Percentiles rank a stretch among this genome's conserved stretches.
Conservation (phyloP, 2,329 filamentous ascomycete species). For the Saccharata proteae region DNA sequence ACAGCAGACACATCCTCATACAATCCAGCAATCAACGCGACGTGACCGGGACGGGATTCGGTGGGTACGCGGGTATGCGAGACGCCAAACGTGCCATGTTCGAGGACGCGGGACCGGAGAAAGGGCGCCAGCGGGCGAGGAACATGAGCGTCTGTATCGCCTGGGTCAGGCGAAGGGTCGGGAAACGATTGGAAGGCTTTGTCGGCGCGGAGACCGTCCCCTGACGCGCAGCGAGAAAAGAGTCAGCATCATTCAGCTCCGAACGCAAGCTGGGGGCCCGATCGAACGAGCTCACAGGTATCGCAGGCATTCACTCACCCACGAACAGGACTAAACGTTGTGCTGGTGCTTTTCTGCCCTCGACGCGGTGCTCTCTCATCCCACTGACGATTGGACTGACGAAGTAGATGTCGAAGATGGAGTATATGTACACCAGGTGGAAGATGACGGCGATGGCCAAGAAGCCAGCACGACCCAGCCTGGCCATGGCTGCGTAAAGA, state of each 20-base stretch:
- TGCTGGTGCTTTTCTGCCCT: constrained; percentile 64
- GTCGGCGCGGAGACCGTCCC: constrained; percentile 89
- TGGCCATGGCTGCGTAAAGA: constrained; percentile 4
- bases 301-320: constrained; percentile 38
- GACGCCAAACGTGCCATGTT: constrained; percentile 89
- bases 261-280: neutral
- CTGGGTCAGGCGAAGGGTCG: constrained; percentile 59
- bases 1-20: constrained; percentile 98
- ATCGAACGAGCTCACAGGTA: neutral
- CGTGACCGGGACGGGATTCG: constrained; percentile 90
- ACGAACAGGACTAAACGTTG: constrained; percentile 88
- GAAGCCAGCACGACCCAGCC: constrained; percentile 44
- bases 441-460: constrained; percentile 81
- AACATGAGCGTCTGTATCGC: constrained; percentile 45
- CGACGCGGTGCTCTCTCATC: constrained; percentile 70
- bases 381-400: constrained; percentile 94
- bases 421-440: constrained; percentile 85
- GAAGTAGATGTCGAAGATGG: constrained; percentile 98
- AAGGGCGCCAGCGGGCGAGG: constrained; percentile 81
- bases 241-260: constrained; percentile 6
- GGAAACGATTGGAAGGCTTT: constrained; percentile 93
- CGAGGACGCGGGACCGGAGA: constrained; percentile 74
- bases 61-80: constrained; percentile 95
- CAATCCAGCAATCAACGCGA: constrained; percentile 87
- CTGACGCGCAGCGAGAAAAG: constrained; percentile 22